Percentiles rank a stretch among this genome's conserved stretches.
Conservation (phyloP, 1,284 basidiomycete species). For the Ceratobasidium theobromae region DNA sequence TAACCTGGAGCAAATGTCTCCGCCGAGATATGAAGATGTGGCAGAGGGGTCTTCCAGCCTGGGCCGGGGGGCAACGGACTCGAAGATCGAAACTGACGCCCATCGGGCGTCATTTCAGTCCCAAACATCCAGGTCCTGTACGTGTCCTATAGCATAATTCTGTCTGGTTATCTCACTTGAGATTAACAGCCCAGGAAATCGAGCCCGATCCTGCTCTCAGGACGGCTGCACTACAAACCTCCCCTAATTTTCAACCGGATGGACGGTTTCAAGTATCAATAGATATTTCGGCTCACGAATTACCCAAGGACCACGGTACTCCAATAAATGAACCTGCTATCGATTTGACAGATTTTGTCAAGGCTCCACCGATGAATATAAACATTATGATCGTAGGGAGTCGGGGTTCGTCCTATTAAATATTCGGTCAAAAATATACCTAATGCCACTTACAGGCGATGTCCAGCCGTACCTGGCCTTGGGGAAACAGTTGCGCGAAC, state of each 20-base stretch:
- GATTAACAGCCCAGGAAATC: background rate
- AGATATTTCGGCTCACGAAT: conserved; percentile 40
- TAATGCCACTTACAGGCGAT: conserved; percentile 51
- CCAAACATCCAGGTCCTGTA: conserved; percentile 2
- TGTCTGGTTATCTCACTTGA: background rate
- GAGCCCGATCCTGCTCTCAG: background rate
- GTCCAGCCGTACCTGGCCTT: conserved; percentile 74
- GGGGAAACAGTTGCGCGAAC: conserved; percentile 53
- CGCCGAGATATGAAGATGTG: conserved; percentile 20
- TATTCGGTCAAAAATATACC: background rate
- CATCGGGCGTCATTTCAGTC: conserved; percentile 11
- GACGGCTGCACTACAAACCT: conserved; percentile 10
- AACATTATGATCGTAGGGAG: conserved; percentile 67
- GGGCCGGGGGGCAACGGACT: background rate
- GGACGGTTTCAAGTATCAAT: conserved; percentile 30
- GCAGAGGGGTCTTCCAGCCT: background rate
- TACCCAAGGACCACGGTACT: conserved; percentile 50
- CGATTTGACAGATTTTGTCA: conserved; percentile 45
- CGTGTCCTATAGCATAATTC: background rate
- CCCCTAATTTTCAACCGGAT: conserved; percentile 14
- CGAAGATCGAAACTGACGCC: conserved; percentile 1
- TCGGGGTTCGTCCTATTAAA: conserved; percentile 48
- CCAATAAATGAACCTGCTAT: conserved; percentile 55
- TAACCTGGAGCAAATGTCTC: background rate
- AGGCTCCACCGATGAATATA: conserved; percentile 54